These are phyloP conservation scores for Fennellomyces sp. DNA, from an alignment of 371 early-diverging fungal species.

Conservation along the genomic window DNA sequence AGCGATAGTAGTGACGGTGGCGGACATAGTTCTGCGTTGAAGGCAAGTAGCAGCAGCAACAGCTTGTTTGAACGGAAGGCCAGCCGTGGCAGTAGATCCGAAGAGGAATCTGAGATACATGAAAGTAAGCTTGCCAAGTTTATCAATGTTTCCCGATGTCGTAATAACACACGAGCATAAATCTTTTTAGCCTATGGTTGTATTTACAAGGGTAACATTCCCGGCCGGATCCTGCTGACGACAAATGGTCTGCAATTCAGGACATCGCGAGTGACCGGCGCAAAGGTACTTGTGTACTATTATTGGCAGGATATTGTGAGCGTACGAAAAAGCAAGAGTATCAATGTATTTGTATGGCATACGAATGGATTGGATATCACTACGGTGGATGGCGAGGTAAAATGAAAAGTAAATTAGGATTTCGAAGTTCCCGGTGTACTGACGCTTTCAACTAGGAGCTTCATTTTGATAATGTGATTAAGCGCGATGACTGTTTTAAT, in stretches of 20 bases:
- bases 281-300: constrained; percentile 34
- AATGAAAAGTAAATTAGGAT: too few species aligned
- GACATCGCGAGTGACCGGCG: constrained; percentile 42
- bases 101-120: constrained; percentile 4
- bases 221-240: constrained; percentile 29
- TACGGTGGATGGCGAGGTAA: constrained; percentile 27
- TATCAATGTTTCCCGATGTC: not conserved
- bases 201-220: constrained; percentile 34
- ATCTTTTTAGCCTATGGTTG: constrained; percentile 30
- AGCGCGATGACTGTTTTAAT: constrained; percentile 48
- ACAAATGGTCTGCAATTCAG: constrained; percentile 29
- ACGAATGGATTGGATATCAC: constrained; percentile 36
- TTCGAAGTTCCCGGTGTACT: not conserved
- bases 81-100: constrained; percentile 5
- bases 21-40: not conserved
- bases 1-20: not conserved
- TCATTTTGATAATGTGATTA: constrained; percentile 39
- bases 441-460: constrained; percentile 14
- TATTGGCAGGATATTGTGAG: constrained; percentile 34
- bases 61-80: constrained; percentile 14
- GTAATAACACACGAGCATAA: not conserved
- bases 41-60: not conserved
- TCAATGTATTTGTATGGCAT: constrained; percentile 39
- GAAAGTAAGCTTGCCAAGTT: constrained; percentile 13
- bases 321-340: constrained; percentile 39